Evolutionary conservation across 768 basidiomycete genomes (phyloP).

Genomic region (Hirschioporus abietinus): DNA sequence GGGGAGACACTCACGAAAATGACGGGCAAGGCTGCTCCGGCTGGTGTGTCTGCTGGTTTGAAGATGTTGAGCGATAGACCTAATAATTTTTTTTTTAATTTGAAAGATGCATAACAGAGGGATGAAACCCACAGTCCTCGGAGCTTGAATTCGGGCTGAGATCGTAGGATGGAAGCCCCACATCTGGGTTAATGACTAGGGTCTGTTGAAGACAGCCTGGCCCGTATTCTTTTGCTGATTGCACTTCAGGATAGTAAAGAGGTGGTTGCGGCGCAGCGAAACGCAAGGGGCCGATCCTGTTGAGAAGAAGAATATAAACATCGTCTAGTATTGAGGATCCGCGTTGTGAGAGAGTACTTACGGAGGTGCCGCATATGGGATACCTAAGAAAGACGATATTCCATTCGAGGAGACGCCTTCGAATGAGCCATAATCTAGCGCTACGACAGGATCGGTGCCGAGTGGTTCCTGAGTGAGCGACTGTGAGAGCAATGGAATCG

Average conservation of each 20-base stretch:
- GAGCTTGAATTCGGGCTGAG: not conserved
- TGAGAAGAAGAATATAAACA: not conserved
- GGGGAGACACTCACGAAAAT: not conserved
- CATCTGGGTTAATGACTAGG: not conserved
- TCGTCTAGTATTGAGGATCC: not conserved
- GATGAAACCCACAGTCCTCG: not conserved
- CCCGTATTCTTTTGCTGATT: not conserved
- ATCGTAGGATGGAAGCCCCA: not conserved
- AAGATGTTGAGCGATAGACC: not conserved
- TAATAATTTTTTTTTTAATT: not conserved
- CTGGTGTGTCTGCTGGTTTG: not conserved
- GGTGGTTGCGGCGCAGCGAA: slow-evolving; percentile 4
- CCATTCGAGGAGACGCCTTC: not conserved
- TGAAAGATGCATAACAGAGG: not conserved
- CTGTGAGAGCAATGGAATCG: not conserved
- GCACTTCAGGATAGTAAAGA: not conserved
- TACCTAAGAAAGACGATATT: not conserved
- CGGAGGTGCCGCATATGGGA: not conserved
- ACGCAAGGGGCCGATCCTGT: not conserved
- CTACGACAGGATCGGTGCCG: not conserved
- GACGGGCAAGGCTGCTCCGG: not conserved
- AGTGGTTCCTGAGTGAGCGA: slow-evolving; percentile 1
- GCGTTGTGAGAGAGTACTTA: not conserved
- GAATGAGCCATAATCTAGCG: slow-evolving; percentile 2
- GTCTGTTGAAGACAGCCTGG: not conserved